Evolutionary conservation across 179 eudicot species (phyloP).

Genomic region (Carnegiea gigantea): DNA sequence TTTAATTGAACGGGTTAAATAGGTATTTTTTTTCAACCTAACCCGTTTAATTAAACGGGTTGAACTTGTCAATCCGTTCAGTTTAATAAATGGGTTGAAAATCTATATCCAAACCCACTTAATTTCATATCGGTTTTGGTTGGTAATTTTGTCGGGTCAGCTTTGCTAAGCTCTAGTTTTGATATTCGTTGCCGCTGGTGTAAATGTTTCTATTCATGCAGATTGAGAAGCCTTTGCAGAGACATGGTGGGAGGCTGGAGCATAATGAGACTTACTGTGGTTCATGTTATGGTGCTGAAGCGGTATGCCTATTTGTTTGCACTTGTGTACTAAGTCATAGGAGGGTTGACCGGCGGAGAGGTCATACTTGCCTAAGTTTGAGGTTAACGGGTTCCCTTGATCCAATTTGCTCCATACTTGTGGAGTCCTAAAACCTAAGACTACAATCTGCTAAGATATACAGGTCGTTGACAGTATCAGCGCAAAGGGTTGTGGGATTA

Average conservation of each 20-base stretch:
- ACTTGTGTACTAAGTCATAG: not conserved
- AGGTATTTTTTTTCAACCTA: too few species aligned
- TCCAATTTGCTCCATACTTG: not conserved
- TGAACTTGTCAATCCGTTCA: too few species aligned
- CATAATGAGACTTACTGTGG: constrained; percentile 95
- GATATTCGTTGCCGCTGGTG: not conserved
- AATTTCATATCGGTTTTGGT: too few species aligned
- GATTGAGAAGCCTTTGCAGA: constrained; percentile 97
- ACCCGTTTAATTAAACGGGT: too few species aligned
- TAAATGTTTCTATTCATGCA: constrained; percentile 27
- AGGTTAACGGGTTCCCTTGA: not conserved
- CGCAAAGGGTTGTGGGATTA: not conserved
- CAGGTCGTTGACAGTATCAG: not conserved
- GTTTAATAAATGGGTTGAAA: too few species aligned
- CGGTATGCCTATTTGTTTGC: constrained; percentile 38
- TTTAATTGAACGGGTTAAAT: too few species aligned
- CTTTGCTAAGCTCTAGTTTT: too few species aligned
- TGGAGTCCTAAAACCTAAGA: not conserved
- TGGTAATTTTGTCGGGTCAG: too few species aligned
- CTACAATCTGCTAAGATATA: not conserved
- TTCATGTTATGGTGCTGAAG: constrained; percentile 97
- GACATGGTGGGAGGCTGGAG: constrained; percentile 95
- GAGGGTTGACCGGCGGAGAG: not conserved
- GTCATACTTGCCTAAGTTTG: not conserved
- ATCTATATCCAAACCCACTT: too few species aligned